These are phyloP conservation scores for Ramichloridium luteum DNA, from an alignment of 2,329 filamentous ascomycete species.

Conservation along the genomic window DNA sequence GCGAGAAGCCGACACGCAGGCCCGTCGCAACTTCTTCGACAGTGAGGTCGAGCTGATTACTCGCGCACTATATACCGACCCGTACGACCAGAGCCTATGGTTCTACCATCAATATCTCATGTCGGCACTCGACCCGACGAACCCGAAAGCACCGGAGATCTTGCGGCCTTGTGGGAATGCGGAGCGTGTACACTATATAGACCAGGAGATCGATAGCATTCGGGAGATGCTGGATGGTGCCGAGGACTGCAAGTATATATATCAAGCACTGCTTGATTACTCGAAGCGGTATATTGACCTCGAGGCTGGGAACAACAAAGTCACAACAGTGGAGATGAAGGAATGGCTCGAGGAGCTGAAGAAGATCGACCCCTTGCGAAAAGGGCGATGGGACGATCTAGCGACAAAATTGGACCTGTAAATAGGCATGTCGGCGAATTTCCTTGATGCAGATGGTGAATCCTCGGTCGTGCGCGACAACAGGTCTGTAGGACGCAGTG, in stretches of 20 bases:
- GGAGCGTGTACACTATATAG: slow-evolving; percentile 55
- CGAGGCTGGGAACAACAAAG: slow-evolving; percentile 27
- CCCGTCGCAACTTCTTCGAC: slow-evolving; percentile 59
- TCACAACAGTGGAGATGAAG: slow-evolving; percentile 34
- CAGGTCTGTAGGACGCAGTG: too few species aligned
- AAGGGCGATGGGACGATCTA: slow-evolving; percentile 63
- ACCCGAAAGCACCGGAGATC: slow-evolving; percentile 39
- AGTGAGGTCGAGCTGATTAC: slow-evolving; percentile 65
- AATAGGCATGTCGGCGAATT: too few species aligned
- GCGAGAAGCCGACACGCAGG: slow-evolving; percentile 48
- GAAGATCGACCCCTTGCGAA: slow-evolving; percentile 60
- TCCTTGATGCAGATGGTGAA: too few species aligned
- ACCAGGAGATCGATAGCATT: slow-evolving; percentile 61
- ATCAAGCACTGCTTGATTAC: slow-evolving; percentile 72
- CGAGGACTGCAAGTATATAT: slow-evolving; percentile 73
- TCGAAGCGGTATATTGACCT: slow-evolving; percentile 48
- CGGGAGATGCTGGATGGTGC: slow-evolving; percentile 52
- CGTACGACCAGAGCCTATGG: slow-evolving; percentile 92
- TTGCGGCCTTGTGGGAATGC: slow-evolving; percentile 48
- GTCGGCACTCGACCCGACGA: slow-evolving; percentile 46
- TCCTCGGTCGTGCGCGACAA: too few species aligned
- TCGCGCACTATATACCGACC: slow-evolving; percentile 72
- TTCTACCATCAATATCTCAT: slow-evolving; percentile 90
- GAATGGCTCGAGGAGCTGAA: slow-evolving; percentile 51
- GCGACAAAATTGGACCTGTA: slow-evolving; percentile 37